A percentile compares a stretch with the other conserved stretches of the same genome.
Conservation (phyloP, 768 basidiomycete species). For the Lactarius hatsudake region DNA sequence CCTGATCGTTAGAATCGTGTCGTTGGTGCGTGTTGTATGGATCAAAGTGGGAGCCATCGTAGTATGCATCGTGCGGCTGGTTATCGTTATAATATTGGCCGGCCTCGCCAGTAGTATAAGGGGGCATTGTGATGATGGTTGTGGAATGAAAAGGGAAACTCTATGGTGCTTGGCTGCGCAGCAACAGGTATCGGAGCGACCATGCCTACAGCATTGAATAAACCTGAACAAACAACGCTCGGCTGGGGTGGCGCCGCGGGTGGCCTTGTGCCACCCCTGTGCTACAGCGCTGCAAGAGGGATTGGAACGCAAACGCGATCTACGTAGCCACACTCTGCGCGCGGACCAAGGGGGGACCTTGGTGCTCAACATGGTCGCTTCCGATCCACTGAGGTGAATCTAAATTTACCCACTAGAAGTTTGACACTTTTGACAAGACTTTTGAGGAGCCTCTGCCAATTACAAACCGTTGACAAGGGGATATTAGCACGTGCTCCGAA, state of each 20-base stretch:
- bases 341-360: background rate
- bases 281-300: background rate
- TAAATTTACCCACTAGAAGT: background rate
- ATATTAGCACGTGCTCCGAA: background rate
- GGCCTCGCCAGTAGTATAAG: background rate
- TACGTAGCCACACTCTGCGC: background rate
- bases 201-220: slow-evolving; percentile 13
- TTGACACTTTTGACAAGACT: background rate
- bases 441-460: background rate
- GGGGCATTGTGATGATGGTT: slow-evolving; percentile 2
- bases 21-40: slow-evolving; percentile 43
- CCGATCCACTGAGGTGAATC: background rate
- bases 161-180: background rate
- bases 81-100: background rate
- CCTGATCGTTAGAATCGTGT: slow-evolving; percentile 54
- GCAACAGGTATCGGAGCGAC: slow-evolving; percentile 1
- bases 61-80: slow-evolving; percentile 7
- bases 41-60: slow-evolving; percentile 41
- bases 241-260: background rate
- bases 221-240: slow-evolving; percentile 13
- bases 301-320: background rate
- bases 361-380: background rate
- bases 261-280: too few species aligned
- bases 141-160: background rate
- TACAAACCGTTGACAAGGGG: background rate